A percentile compares a stretch with the other conserved stretches of the same genome.
phyloP scores from a whole-genome alignment of 257 asterid genomes.

The Verbena officinalis region DNA sequence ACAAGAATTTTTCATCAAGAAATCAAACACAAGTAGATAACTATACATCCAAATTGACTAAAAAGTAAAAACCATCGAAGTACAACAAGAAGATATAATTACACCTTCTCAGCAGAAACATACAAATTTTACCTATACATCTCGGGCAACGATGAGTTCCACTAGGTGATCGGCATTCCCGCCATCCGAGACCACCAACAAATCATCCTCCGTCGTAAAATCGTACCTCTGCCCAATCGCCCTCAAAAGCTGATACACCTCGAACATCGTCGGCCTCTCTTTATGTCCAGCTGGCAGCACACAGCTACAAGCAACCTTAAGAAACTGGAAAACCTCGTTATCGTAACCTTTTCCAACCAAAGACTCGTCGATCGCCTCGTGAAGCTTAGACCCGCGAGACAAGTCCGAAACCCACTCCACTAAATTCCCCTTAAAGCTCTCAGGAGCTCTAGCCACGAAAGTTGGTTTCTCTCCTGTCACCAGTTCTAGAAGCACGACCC shows the following conservation, averaged over 20 bases:
- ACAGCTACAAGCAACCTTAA: constrained; percentile 75
- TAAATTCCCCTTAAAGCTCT: constrained; percentile 65
- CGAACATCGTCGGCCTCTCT: constrained; percentile 80
- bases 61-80: constrained; percentile 10
- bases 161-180: constrained; percentile 41
- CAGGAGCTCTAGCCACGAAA: constrained; percentile 54
- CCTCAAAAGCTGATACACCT: constrained; percentile 69
- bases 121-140: constrained; percentile 28
- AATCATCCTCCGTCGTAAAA: constrained; percentile 60
- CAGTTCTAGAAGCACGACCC: constrained; percentile 79
- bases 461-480: constrained; percentile 69
- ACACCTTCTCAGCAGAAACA: constrained; percentile 32
- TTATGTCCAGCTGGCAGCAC: constrained; percentile 55
- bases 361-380: constrained; percentile 58
- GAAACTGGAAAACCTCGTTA: constrained; percentile 63
- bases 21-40: constrained; percentile 26
- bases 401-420: constrained; percentile 72
- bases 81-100: constrained; percentile 23
- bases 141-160: constrained; percentile 69
- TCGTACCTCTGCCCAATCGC: constrained; percentile 65
- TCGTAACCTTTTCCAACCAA: constrained; percentile 64
- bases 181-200: constrained; percentile 38
- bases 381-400: constrained; percentile 53
- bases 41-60: not conserved
- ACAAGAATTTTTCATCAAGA: constrained; percentile 9